Evolutionary conservation across 805 yeast species (phyloP).

Genomic region (Cyberlindnera meyerae): DNA sequence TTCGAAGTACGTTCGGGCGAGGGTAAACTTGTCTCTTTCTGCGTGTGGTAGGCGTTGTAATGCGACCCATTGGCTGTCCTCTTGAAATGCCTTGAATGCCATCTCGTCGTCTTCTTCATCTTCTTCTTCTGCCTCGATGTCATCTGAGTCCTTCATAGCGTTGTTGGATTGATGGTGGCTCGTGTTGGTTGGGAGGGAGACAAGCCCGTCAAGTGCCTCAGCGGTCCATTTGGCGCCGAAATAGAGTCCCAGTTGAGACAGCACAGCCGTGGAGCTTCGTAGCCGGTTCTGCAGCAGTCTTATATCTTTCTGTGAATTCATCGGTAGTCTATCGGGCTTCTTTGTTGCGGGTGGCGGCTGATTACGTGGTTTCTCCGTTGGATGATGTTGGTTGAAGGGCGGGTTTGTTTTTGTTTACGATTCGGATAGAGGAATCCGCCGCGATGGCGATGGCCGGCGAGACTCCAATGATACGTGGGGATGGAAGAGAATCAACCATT

Average conservation of each 20-base stretch:
- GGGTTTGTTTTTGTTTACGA: too few relatives aligned
- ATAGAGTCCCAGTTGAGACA: conserved; percentile 55
- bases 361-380: too few relatives aligned
- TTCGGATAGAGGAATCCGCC: too few relatives aligned
- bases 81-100: neutral
- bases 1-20: conserved; percentile 73
- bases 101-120: conserved; percentile 21
- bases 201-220: conserved; percentile 69
- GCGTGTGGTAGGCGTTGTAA: conserved; percentile 9
- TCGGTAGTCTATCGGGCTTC: too few relatives aligned
- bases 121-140: conserved; percentile 8
- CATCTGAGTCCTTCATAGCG: neutral
- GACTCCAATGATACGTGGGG: too few relatives aligned
- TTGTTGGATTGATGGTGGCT: neutral
- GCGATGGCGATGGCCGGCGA: too few relatives aligned
- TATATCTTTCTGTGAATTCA: too few relatives aligned
- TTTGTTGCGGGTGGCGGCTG: too few relatives aligned
- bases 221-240: conserved; percentile 81
- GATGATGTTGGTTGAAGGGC: too few relatives aligned
- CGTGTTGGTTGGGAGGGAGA: neutral
- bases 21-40: conserved; percentile 43
- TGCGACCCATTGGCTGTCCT: neutral
- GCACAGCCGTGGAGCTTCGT: conserved; percentile 36
- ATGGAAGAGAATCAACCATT: too few relatives aligned
- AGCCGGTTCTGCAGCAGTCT: conserved; percentile 9